phyloP scores from a whole-genome alignment of 2,329 filamentous ascomycete genomes.

The Botrytis cinerea region DNA sequence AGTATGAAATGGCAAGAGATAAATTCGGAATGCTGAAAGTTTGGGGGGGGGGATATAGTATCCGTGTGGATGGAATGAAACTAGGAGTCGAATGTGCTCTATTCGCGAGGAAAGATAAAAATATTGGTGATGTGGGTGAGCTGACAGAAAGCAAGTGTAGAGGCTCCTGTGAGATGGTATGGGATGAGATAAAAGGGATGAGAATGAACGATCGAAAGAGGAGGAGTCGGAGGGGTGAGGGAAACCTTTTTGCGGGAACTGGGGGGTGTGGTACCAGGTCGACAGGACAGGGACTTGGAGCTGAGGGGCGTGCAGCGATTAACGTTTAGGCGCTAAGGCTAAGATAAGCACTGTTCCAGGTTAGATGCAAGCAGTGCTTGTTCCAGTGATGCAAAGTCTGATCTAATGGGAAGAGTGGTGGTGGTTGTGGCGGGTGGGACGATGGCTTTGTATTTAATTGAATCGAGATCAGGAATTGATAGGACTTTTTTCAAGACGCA shows the following conservation, averaged over 20 bases:
- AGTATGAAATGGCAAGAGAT: not conserved
- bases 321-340: conserved; percentile 28
- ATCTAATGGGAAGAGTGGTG: not conserved
- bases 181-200: conserved; percentile 14
- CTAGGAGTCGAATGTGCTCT: not conserved
- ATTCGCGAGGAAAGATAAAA: conserved; percentile 4
- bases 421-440: not conserved
- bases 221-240: conserved; percentile 6
- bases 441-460: conserved; percentile 15
- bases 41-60: not conserved
- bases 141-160: conserved; percentile 17
- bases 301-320: conserved; percentile 22
- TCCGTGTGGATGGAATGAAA: not conserved
- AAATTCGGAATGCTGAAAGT: not conserved
- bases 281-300: conserved; percentile 3
- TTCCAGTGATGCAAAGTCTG: not conserved
- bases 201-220: conserved; percentile 4
- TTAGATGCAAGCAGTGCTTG: not conserved
- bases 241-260: not conserved
- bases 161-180: conserved; percentile 6
- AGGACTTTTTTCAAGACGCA: not conserved
- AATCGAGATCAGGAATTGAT: not conserved
- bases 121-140: conserved; percentile 15
- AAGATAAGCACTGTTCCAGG: conserved; percentile 28
- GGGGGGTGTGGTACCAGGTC: not conserved